These are phyloP conservation scores for Lepidium sativum DNA, from an alignment of 345 rosid genomes.

Conservation along the genomic window DNA sequence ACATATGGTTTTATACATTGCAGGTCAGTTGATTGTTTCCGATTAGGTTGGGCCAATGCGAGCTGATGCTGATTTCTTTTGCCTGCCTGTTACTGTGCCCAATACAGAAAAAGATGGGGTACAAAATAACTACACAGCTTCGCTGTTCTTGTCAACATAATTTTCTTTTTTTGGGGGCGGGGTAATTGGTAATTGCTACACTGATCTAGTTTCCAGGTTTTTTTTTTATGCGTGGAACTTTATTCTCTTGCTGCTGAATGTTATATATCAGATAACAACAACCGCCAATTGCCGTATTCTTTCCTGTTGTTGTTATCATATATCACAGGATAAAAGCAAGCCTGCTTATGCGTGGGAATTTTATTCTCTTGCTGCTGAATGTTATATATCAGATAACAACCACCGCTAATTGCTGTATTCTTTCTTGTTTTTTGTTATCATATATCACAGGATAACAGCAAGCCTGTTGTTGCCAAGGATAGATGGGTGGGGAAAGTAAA, in stretches of 20 bases:
- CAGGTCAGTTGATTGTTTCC: slow-evolving; percentile 97
- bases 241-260: not conserved
- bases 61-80: slow-evolving; percentile 89
- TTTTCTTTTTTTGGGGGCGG: not conserved
- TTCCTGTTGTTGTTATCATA: slow-evolving; percentile 1
- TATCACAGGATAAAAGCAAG: slow-evolving; percentile 57
- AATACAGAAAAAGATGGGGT: slow-evolving; percentile 57
- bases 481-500: slow-evolving; percentile 95
- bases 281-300: not conserved
- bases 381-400: not conserved
- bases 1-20: slow-evolving; percentile 15
- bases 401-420: not conserved
- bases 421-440: not conserved
- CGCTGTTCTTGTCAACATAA: not conserved
- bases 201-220: not conserved
- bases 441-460: slow-evolving; percentile 54
- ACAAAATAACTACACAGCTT: slow-evolving; percentile 5
- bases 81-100: slow-evolving; percentile 27
- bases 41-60: slow-evolving; percentile 99
- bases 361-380: not conserved
- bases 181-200: not conserved
- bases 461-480: slow-evolving; percentile 43
- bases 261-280: not conserved
- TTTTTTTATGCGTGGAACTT: not conserved
- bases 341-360: slow-evolving; percentile 24